phyloP scores from a whole-genome alignment of 2,329 filamentous ascomycete genomes.

The Neophaeococcomyces aloes region DNA sequence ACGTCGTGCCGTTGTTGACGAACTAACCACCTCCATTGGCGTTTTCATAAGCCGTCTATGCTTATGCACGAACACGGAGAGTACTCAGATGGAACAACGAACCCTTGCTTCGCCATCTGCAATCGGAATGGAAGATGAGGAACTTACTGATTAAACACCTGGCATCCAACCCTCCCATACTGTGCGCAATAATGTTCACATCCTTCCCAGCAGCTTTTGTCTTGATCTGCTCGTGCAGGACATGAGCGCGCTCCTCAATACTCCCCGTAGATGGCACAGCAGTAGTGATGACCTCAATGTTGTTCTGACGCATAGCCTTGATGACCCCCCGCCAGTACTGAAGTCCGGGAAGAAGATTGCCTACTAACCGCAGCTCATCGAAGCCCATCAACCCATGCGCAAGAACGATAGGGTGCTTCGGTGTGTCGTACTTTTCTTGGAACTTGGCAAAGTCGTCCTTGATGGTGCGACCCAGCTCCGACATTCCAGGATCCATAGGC shows the following conservation, averaged over 20 bases:
- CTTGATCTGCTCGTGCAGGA: conserved; percentile 44
- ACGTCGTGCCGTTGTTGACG: too few relatives aligned
- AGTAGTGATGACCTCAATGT: conserved; percentile 51
- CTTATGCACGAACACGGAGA: too few relatives aligned
- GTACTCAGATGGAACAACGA: too few relatives aligned
- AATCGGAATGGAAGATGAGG: too few relatives aligned
- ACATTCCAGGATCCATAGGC: conserved; percentile 10
- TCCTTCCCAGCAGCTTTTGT: conserved; percentile 43
- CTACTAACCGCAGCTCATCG: conserved; percentile 48
- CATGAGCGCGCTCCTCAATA: conserved; percentile 48
- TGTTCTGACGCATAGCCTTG: conserved; percentile 46
- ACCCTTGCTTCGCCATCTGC: too few relatives aligned
- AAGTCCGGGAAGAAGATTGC: conserved; percentile 44
- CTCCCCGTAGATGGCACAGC: conserved; percentile 49
- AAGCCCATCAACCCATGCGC: conserved; percentile 59
- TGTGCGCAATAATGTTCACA: conserved; percentile 55
- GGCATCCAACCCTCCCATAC: conserved; percentile 51
- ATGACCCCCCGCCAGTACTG: conserved; percentile 56
- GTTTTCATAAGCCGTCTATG: too few relatives aligned
- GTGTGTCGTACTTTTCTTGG: conserved; percentile 47
- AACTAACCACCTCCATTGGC: too few relatives aligned
- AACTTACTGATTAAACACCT: conserved; percentile 50
- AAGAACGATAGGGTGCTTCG: conserved; percentile 50
- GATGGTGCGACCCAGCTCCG: conserved; percentile 42
- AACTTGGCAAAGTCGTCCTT: conserved; percentile 53